phyloP scores from a whole-genome alignment of 495 filamentous ascomycete species.

The Glarea lozoyensis region DNA sequence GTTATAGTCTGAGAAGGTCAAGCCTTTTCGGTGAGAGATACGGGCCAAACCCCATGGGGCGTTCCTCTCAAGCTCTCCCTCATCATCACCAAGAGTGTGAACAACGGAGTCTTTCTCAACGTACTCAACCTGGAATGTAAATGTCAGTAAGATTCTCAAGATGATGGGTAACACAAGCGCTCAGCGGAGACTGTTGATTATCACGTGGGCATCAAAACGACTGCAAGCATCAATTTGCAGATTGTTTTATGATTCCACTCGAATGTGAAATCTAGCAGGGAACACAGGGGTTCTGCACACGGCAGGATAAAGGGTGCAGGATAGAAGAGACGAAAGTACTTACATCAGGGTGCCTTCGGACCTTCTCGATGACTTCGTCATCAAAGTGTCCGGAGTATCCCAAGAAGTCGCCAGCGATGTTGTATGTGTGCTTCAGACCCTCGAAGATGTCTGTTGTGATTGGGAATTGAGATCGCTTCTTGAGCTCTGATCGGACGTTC shows the following conservation, averaged over 20 bases:
- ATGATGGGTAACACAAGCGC: neutral
- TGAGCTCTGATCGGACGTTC: conserved; percentile 61
- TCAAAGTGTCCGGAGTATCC: conserved; percentile 97
- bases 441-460: conserved; percentile 61
- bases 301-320: too few relatives aligned
- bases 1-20: conserved; percentile 89
- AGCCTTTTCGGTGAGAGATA: conserved; percentile 85
- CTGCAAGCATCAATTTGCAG: too few relatives aligned
- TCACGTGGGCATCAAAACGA: too few relatives aligned
- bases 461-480: conserved; percentile 78
- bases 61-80: conserved; percentile 64
- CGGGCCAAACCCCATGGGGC: conserved; percentile 97
- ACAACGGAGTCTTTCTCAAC: conserved; percentile 92
- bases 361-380: conserved; percentile 82
- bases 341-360: conserved; percentile 95
- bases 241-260: too few relatives aligned
- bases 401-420: conserved; percentile 72
- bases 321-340: too few relatives aligned
- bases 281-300: too few relatives aligned
- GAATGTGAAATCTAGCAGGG: too few relatives aligned
- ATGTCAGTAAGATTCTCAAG: conserved; percentile 10
- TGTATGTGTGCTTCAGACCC: conserved; percentile 91
- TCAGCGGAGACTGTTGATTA: too few relatives aligned
- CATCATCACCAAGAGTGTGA: conserved; percentile 52
- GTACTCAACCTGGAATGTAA: conserved; percentile 69